Base-by-base conservation (phyloP, 176 grass and related monocot species). In the Oryza glumipatula region DNA sequence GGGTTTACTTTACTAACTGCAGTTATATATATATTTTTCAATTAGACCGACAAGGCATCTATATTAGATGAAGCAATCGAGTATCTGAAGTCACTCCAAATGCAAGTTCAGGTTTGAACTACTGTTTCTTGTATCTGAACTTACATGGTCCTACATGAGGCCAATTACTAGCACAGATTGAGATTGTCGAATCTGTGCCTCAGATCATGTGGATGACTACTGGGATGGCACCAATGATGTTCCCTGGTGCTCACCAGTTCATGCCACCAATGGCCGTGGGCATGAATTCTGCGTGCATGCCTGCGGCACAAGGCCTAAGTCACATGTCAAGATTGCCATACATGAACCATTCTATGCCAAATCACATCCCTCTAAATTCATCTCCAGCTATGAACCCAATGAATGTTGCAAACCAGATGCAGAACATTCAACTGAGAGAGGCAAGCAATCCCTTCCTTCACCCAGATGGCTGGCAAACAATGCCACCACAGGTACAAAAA, bases 131-230 rank as follows among this genome's bases (percentile, higher is more conserved):
- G 14, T 64, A n/a, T 26, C 51, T 28, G 58, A 68, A 73, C 21
- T 63, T 58, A 66, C 67, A 73, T 68, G 69, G 33, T 23, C 30
- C 33, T 48, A 63, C 48, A 39, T 56, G n/a, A 65, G 39, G 73
- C 66, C 47, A 83, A 30, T 79, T 68, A 49, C 32, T 64, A 13
- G 56, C 58, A 47, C 45, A 47, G 19, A 82, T 6, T 46, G 33
- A 73, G 38, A 78, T 26, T 78, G 43, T 72, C 47, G 77, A 47
- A 36, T 67, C 38, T 41, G 39, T 78, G 6, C 58, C 46, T 51
- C 91, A 96, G 96, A 87, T 99, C n/a, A 94, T 99, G 96, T 99
- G 96, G 93, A 89, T 96, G 91, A 91, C 93, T 76, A 86, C 83
- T 9, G 88, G 96, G 76, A 85, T 92, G 91, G 83, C 79, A 2